These are phyloP conservation scores for Sextonia rubra DNA, from an alignment of 164 flowering plant species.

Conservation along the genomic window DNA sequence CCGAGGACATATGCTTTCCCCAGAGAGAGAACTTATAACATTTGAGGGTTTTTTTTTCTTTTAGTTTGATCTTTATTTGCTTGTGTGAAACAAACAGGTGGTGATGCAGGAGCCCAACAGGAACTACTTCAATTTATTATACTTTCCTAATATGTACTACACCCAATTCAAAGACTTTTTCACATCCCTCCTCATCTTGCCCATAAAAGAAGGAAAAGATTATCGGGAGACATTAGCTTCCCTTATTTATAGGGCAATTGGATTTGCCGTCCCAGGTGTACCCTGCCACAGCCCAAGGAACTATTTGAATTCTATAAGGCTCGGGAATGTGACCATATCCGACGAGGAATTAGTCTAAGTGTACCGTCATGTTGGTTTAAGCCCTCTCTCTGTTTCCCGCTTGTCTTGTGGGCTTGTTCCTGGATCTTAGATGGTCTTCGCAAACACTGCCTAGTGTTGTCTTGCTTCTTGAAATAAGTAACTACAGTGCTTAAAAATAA, in stretches of 20 bases:
- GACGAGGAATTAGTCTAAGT: neutral
- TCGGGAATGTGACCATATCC: constrained; percentile 2
- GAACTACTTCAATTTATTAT: constrained; percentile 38
- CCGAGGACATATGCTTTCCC: neutral
- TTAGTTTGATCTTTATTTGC: too few relatives aligned
- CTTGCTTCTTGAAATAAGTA: too few relatives aligned
- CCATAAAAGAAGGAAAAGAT: constrained; percentile 13
- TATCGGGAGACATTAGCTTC: constrained; percentile 12
- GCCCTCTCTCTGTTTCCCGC: neutral
- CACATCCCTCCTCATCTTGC: neutral
- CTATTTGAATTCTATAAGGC: constrained; percentile 15
- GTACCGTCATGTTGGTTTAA: neutral
- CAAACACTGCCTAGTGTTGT: too few relatives aligned
- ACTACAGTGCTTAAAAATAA: too few relatives aligned
- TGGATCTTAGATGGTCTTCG: too few relatives aligned
- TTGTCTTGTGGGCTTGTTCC: too few relatives aligned
- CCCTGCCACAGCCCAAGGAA: constrained; percentile 24
- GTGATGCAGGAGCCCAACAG: constrained; percentile 47
- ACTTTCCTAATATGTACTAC: constrained; percentile 17
- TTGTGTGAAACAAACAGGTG: constrained; percentile 18
- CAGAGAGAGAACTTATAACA: too few relatives aligned
- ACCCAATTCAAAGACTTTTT: constrained; percentile 23
- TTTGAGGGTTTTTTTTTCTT: neutral
- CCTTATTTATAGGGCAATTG: neutral
- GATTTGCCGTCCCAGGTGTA: constrained; percentile 14